Conservation (phyloP, 177 flowering plant species). For the Vitis hybrid region DNA sequence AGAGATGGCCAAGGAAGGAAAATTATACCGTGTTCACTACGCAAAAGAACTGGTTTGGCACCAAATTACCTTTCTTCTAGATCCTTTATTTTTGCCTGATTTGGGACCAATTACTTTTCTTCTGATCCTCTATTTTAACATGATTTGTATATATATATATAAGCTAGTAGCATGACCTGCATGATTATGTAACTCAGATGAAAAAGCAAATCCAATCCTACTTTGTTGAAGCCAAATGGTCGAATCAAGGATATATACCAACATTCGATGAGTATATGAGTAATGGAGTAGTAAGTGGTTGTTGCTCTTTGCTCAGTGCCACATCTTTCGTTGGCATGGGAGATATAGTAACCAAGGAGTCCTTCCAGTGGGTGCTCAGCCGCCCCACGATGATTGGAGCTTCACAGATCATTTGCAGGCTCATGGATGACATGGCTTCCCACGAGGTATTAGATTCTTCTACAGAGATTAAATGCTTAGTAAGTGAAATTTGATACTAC, state of each 20-base stretch:
- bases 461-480: too few relatives aligned
- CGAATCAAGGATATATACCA: neutral
- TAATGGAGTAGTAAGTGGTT: neutral
- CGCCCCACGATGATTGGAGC: slow-evolving; percentile 18
- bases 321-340: slow-evolving; percentile 5
- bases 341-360: slow-evolving; percentile 12
- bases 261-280: slow-evolving; percentile 7
- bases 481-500: too few relatives aligned
- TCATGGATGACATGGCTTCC: slow-evolving; percentile 22
- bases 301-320: neutral
- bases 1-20: too few relatives aligned
- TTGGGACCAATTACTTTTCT: too few relatives aligned
- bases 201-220: too few relatives aligned
- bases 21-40: neutral
- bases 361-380: slow-evolving; percentile 16
- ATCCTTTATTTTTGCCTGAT: too few relatives aligned
- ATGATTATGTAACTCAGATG: too few relatives aligned
- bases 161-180: too few relatives aligned
- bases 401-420: slow-evolving; percentile 8
- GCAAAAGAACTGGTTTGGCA: neutral
- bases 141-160: too few relatives aligned
- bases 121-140: too few relatives aligned
- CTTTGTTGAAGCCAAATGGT: too few relatives aligned
- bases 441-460: slow-evolving; percentile 16
- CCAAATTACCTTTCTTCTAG: too few relatives aligned